Conservation (phyloP, 192 early-diverging fungal genomes). For the Coemansia sp. region DNA sequence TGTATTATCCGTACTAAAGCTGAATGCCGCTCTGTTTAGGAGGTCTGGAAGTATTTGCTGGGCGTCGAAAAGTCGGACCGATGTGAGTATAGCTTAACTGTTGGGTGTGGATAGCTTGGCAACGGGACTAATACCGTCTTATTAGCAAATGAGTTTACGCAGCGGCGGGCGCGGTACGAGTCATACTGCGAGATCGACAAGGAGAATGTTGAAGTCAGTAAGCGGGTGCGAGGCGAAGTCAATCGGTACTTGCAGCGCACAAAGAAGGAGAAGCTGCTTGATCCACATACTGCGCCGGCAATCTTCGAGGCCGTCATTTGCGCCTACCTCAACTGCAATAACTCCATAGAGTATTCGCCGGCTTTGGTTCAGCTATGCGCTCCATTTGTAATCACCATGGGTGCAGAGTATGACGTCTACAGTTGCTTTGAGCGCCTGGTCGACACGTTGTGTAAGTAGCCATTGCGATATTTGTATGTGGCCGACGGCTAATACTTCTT, state of each 20-base stretch:
- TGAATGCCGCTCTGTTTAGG: constrained; percentile 53
- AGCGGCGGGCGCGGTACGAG: constrained; percentile 57
- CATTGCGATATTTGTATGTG: too few relatives aligned
- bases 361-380: constrained; percentile 74
- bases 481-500: background rate
- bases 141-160: constrained; percentile 64
- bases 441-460: constrained; percentile 59
- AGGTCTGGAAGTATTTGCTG: constrained; percentile 85
- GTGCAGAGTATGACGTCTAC: constrained; percentile 75
- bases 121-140: background rate
- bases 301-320: constrained; percentile 86
- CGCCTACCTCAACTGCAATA: constrained; percentile 78
- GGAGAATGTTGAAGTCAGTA: constrained; percentile 56
- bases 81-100: constrained; percentile 31
- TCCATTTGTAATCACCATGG: constrained; percentile 75
- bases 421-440: constrained; percentile 79
- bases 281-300: constrained; percentile 50
- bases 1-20: too few relatives aligned
- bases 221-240: constrained; percentile 78
- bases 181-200: constrained; percentile 74
- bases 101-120: background rate
- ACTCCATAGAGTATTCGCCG: constrained; percentile 72
- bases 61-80: constrained; percentile 79
- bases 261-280: constrained; percentile 30
- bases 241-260: constrained; percentile 58